Conservation (phyloP, 108 stramenopile species). For the Nannochloropsis oceanica region DNA sequence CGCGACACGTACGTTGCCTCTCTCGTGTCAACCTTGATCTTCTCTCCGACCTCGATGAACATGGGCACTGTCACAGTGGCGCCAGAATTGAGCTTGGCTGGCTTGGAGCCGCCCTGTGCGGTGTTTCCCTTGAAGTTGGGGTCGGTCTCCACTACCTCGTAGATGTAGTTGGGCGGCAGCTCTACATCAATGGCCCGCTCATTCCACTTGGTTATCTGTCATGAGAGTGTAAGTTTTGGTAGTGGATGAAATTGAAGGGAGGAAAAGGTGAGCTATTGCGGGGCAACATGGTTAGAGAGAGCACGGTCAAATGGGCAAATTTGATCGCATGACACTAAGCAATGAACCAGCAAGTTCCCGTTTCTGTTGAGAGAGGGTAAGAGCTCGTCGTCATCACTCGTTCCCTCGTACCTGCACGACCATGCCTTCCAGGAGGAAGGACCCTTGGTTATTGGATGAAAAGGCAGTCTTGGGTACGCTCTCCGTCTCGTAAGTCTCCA, state of each 20-base stretch:
- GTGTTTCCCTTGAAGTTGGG: conserved; percentile 86
- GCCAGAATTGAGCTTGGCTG: conserved; percentile 29
- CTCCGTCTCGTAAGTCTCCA: conserved; percentile 72
- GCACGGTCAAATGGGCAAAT: too few relatives aligned
- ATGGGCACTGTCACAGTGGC: conserved; percentile 28
- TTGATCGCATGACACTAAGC: too few relatives aligned
- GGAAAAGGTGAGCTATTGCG: background rate
- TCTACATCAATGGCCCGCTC: conserved; percentile 64
- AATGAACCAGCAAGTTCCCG: too few relatives aligned
- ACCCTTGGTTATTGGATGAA: conserved; percentile 44
- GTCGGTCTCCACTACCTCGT: conserved; percentile 63
- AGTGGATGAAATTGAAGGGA: background rate
- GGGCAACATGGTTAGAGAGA: too few relatives aligned
- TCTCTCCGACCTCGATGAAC: conserved; percentile 33
- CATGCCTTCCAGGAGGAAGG: conserved; percentile 71
- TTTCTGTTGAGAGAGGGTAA: too few relatives aligned
- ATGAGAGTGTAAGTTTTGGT: too few relatives aligned
- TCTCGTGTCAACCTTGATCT: conserved; percentile 32
- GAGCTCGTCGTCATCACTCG: background rate
- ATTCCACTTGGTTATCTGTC: conserved; percentile 52
- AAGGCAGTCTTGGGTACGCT: conserved; percentile 44
- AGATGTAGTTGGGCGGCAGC: conserved; percentile 50
- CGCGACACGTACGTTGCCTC: conserved; percentile 22
- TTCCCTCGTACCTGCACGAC: conserved; percentile 41
- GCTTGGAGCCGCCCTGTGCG: conserved; percentile 51